Evolutionary conservation across 2,329 filamentous ascomycete genomes (phyloP).

Genomic region (Acrocalymma vagum): DNA sequence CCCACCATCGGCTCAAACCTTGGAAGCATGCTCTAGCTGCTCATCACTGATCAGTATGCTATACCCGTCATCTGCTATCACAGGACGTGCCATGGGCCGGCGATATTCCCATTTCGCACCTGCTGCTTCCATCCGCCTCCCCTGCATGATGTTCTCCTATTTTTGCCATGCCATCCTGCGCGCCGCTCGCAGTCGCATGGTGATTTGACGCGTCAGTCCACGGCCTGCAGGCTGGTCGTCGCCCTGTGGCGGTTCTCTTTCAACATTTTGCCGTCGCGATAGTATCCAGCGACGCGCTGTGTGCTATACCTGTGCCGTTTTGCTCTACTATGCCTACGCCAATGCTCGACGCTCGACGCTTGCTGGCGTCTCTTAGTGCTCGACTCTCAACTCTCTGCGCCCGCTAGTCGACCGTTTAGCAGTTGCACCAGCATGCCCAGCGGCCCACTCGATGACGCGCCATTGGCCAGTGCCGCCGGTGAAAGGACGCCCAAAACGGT

Average conservation of each 20-base stretch:
- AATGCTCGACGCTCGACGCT: too few relatives aligned
- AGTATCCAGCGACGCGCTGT: conserved; percentile 12
- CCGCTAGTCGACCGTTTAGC: conserved; percentile 46
- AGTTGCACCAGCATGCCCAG: conserved; percentile 37
- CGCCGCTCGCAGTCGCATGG: conserved; percentile 20
- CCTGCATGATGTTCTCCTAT: too few relatives aligned
- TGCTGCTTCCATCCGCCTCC: conserved; percentile 26
- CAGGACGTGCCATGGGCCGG: conserved; percentile 16
- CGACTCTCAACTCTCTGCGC: conserved; percentile 31
- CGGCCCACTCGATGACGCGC: conserved; percentile 25
- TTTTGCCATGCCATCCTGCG: conserved; percentile 13
- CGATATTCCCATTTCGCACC: conserved; percentile 31
- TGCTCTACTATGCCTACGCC: too few relatives aligned
- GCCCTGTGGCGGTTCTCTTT: conserved; percentile 24
- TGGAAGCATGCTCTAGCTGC: too few relatives aligned
- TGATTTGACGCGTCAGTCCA: conserved; percentile 31
- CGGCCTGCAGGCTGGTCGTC: too few relatives aligned
- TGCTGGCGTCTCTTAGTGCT: too few relatives aligned
- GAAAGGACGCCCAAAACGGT: conserved; percentile 39
- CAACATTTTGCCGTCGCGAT: conserved; percentile 24
- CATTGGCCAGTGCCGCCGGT: conserved; percentile 30
- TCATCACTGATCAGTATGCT: conserved; percentile 19
- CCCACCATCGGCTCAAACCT: background rate
- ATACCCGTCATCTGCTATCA: conserved; percentile 22
- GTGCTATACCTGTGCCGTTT: conserved; percentile 2